Evolutionary conservation across 768 basidiomycete species (phyloP).

Genomic region (Phylloporus arenicola): DNA sequence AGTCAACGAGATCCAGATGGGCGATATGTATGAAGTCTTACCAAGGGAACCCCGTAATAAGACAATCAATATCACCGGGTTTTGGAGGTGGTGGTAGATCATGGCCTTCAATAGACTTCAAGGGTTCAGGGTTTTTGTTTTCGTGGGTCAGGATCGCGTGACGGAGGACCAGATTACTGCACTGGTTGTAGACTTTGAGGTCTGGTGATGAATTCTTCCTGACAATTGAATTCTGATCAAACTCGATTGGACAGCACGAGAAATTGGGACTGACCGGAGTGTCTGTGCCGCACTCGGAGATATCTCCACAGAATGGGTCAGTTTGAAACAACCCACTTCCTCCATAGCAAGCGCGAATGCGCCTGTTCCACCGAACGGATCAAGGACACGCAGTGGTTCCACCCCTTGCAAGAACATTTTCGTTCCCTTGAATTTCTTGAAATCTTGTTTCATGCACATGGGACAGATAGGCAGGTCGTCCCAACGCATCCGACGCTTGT

Average conservation of each 20-base stretch:
- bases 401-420: slow-evolving; percentile 28
- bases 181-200: slow-evolving; percentile 62
- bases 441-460: slow-evolving; percentile 33
- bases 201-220: slow-evolving; percentile 49
- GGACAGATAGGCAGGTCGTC: slow-evolving; percentile 42
- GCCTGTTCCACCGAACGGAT: slow-evolving; percentile 46
- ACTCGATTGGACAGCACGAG: not conserved
- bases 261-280: slow-evolving; percentile 41
- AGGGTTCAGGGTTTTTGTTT: slow-evolving; percentile 37
- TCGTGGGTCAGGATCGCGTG: slow-evolving; percentile 51
- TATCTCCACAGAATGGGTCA: slow-evolving; percentile 68
- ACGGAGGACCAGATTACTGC: slow-evolving; percentile 57
- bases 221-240: slow-evolving; percentile 4
- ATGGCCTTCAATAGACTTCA: slow-evolving; percentile 35
- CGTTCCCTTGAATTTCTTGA: slow-evolving; percentile 29
- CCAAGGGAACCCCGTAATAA: slow-evolving; percentile 78
- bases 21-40: slow-evolving; percentile 20
- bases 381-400: slow-evolving; percentile 31
- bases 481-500: slow-evolving; percentile 28
- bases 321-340: slow-evolving; percentile 47
- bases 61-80: slow-evolving; percentile 52
- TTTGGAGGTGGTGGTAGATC: slow-evolving; percentile 42
- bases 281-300: slow-evolving; percentile 71
- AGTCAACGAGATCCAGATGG: slow-evolving; percentile 2
- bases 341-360: slow-evolving; percentile 60